Evolutionary conservation across 2,329 filamentous ascomycete genomes (phyloP), one percentile per base, ranked within the genome.

Genomic region (Fusarium decemcellulare): DNA sequence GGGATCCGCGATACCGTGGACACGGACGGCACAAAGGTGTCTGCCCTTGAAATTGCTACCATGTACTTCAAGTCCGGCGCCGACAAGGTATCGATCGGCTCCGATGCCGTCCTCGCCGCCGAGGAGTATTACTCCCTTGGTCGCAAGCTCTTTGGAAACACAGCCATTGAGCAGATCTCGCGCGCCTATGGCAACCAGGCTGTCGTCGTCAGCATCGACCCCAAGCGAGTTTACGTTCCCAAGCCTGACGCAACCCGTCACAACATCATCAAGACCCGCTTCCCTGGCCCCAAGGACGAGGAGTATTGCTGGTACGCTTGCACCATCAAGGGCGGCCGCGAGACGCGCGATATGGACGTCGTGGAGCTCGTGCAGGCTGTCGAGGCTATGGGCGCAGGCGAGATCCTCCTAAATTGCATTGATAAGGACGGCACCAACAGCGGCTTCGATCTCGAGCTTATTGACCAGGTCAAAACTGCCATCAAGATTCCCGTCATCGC

Each of bases 21-120:
- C 81, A 91, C 91, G 0, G 94, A 97, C 80, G 94, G 94, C 44
- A 94, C 91, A 50, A 90, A 90, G 65, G 91, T 97, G n/a, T 91
- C 93, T 3, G 96, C 96, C 1, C 89, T 98, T 14, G 93, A 98
- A 74, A 94, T 99, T 67, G 96, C 96, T 18, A 95, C 92, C 48
- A 92, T 98, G 88, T 99, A 99, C 86, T 99, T 99, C 88, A 92
- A 95, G 80, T 95, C 92, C 44, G 96, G 96, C 65, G 96, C 96
- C 29, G 96, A 99, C 84, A 99, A 99, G 83, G 95, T 99, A 59
- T 97, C 93, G 53, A 97, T 99, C 76, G 96, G 96, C 10, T 97
- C 93, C 8, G 96, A 99, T 79, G 96, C 96, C 59, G 97, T 99
- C 29, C 87, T 91, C 46, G 96, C 96, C 34, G 96, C 96, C 0